These are phyloP conservation scores for Trichoderma afroharzianum DNA, from an alignment of 2,329 filamentous ascomycete genomes.

Conservation along the genomic window DNA sequence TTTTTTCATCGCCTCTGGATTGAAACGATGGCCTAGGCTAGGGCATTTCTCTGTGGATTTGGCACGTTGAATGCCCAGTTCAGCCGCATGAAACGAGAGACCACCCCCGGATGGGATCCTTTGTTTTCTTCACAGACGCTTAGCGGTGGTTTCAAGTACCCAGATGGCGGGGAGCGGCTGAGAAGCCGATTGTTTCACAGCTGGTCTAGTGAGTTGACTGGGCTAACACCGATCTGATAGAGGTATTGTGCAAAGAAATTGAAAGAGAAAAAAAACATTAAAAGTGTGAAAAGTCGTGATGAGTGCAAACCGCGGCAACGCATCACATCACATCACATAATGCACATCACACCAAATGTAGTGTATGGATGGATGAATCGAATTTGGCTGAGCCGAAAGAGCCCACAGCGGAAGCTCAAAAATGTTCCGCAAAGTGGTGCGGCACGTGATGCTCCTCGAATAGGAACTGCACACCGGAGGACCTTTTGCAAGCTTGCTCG, in stretches of 20 bases:
- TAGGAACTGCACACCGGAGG: constrained; percentile 4
- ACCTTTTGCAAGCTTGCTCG: constrained; percentile 11
- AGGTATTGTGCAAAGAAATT: neutral
- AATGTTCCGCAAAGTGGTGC: neutral
- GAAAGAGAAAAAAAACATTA: neutral
- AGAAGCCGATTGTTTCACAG: constrained; percentile 4
- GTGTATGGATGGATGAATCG: neutral
- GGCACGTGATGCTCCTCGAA: constrained; percentile 18
- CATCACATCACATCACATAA: neutral
- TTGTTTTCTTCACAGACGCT: neutral
- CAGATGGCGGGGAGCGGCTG: neutral
- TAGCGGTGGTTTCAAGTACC: constrained; percentile 7
- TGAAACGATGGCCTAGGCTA: neutral
- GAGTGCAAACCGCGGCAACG: neutral
- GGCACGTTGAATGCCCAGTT: neutral
- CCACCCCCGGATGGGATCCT: neutral
- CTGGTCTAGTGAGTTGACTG: neutral
- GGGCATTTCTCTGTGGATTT: neutral
- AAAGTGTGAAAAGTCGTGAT: neutral
- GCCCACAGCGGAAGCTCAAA: constrained; percentile 4
- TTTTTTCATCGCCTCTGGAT: neutral
- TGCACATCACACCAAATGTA: neutral
- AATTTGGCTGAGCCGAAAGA: constrained; percentile 8
- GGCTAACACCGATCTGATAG: neutral
- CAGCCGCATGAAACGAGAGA: neutral